These are phyloP conservation scores for Gossypium laxum DNA, from an alignment of 441 rosid species.

Conservation along the genomic window DNA sequence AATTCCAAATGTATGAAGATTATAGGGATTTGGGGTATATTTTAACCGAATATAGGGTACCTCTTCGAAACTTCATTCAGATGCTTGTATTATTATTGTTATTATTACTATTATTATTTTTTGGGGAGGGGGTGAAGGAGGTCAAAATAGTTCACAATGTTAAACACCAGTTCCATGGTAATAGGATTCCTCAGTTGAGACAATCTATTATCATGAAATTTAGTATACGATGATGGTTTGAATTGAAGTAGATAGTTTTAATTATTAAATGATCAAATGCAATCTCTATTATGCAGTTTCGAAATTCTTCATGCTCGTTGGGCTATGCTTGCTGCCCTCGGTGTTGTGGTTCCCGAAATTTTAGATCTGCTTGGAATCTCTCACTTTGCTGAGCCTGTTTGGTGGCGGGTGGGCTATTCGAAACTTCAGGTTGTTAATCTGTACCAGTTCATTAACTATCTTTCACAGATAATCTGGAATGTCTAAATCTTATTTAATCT, in stretches of 20 bases:
- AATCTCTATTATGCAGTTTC: conserved; percentile 43
- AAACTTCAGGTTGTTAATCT: conserved; percentile 55
- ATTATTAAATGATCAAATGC: background rate
- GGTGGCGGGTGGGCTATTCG: conserved; percentile 92
- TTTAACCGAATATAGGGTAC: background rate
- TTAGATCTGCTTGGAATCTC: conserved; percentile 55
- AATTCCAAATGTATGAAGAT: no score
- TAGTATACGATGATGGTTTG: background rate
- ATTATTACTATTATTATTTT: no score
- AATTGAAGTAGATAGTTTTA: background rate
- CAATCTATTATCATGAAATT: background rate
- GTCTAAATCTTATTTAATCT: background rate
- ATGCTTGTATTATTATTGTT: background rate
- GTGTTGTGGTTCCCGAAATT: conserved; percentile 75
- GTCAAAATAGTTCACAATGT: background rate
- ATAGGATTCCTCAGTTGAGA: background rate
- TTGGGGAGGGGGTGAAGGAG: no score
- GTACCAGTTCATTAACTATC: background rate
- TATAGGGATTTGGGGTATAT: no score
- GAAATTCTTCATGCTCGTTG: conserved; percentile 91
- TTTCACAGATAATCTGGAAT: background rate
- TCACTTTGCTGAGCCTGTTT: conserved; percentile 72
- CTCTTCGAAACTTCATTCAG: background rate
- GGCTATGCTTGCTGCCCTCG: conserved; percentile 93
- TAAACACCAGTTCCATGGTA: background rate